Percentiles rank a stretch among this genome's conserved stretches.
Evolutionary conservation across 2,329 filamentous ascomycete species (phyloP).

Genomic region (Dryadomyces quercivorus): DNA sequence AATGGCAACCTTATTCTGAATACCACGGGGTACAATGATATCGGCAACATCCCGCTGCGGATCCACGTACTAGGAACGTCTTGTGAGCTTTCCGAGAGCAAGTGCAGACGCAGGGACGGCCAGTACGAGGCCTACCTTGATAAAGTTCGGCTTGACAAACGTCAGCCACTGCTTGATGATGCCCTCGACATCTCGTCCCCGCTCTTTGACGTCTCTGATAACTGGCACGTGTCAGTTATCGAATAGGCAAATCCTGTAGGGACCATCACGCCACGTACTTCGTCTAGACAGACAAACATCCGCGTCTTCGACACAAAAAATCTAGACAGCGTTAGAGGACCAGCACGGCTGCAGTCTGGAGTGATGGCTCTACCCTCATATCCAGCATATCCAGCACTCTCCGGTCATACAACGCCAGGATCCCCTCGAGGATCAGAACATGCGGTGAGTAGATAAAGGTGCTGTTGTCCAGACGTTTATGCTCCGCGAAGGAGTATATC

Average conservation of each 20-base stretch:
- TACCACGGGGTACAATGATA: slow-evolving; percentile 86
- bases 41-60: slow-evolving; percentile 87
- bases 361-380: slow-evolving; percentile 52
- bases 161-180: slow-evolving; percentile 97
- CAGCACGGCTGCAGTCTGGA: background rate
- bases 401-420: slow-evolving; percentile 84
- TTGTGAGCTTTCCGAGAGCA: background rate
- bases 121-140: slow-evolving; percentile 39
- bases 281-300: slow-evolving; percentile 85
- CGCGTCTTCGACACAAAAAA: slow-evolving; percentile 92
- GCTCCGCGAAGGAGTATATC: slow-evolving; percentile 88
- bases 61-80: slow-evolving; percentile 56
- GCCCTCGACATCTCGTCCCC: slow-evolving; percentile 83
- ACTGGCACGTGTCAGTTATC: slow-evolving; percentile 33
- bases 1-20: slow-evolving; percentile 91
- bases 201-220: slow-evolving; percentile 75
- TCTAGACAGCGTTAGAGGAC: slow-evolving; percentile 31
- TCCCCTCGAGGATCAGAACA: slow-evolving; percentile 89
- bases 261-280: slow-evolving; percentile 39
- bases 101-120: background rate
- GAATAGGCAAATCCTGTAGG: background rate
- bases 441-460: slow-evolving; percentile 93
- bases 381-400: slow-evolving; percentile 79
- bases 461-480: slow-evolving; percentile 66
- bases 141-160: slow-evolving; percentile 95